phyloP scores from a whole-genome alignment of 2,329 filamentous ascomycete species.

The Epichloe scottii region DNA sequence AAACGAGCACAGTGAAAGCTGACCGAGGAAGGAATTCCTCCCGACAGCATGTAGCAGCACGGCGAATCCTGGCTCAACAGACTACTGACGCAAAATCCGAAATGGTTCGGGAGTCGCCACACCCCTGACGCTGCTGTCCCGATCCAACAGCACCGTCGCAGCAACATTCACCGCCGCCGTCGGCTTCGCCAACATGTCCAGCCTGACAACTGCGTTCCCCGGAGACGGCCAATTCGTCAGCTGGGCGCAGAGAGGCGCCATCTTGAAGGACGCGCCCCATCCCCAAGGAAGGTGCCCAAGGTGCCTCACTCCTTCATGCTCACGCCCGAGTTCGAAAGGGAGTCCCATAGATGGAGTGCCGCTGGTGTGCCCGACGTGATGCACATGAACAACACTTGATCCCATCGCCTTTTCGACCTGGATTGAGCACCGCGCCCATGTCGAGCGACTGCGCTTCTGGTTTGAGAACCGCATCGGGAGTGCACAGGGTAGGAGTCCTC shows the following conservation, averaged over 20 bases:
- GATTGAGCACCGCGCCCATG: conserved; percentile 27
- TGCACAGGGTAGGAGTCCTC: conserved; percentile 28
- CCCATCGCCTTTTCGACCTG: conserved; percentile 25
- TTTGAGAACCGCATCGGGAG: conserved; percentile 30
- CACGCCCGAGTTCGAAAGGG: conserved; percentile 25
- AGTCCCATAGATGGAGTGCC: conserved; percentile 18
- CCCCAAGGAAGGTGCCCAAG: conserved; percentile 32
- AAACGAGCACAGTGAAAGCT: background rate
- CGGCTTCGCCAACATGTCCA: conserved; percentile 8
- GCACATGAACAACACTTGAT: conserved; percentile 20
- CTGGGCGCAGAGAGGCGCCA: conserved; percentile 37
- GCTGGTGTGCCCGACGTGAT: conserved; percentile 13
- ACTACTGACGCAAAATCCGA: conserved; percentile 34
- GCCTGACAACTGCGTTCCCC: conserved; percentile 18
- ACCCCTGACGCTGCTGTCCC: conserved; percentile 22
- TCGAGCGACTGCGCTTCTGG: conserved; percentile 29
- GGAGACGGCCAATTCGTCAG: conserved; percentile 28
- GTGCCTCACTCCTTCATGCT: conserved; percentile 35
- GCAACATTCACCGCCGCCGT: conserved; percentile 22
- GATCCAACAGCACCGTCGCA: conserved; percentile 17
- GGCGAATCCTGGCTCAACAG: conserved; percentile 34
- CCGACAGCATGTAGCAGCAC: conserved; percentile 21
- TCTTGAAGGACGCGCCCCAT: conserved; percentile 34
- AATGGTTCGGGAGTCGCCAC: conserved; percentile 40
- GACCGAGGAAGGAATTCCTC: background rate